Conservation (phyloP, 1,139 yeast species). For the Magnusiomyces suaveolens region DNA sequence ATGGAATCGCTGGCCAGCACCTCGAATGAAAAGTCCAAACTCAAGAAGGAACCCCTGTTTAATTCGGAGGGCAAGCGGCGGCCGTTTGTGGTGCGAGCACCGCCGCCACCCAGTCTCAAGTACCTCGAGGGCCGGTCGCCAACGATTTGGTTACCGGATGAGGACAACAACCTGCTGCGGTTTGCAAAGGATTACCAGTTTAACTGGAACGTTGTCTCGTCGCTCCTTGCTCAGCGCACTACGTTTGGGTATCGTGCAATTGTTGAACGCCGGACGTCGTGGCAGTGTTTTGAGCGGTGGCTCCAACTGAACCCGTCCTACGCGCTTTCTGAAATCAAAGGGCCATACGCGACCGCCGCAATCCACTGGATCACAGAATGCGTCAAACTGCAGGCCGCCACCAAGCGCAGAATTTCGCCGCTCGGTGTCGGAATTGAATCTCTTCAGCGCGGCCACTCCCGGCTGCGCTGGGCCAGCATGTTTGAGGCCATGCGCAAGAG, state of each 20-base stretch:
- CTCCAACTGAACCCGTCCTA: conserved; percentile 85
- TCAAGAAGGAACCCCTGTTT: conserved; percentile 15
- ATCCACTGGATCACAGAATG: conserved; percentile 91
- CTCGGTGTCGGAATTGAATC: conserved; percentile 86
- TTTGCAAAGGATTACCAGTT: conserved; percentile 80
- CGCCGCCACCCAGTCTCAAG: conserved; percentile 75
- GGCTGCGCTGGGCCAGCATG: conserved; percentile 92
- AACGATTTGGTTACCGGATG: conserved; percentile 92
- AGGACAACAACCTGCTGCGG: conserved; percentile 69
- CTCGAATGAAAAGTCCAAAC: background rate
- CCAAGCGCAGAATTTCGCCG: conserved; percentile 82
- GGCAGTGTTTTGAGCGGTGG: conserved; percentile 97
- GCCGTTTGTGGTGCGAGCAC: conserved; percentile 40
- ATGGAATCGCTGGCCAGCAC: background rate
- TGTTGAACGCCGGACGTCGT: conserved; percentile 89
- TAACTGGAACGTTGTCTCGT: conserved; percentile 88
- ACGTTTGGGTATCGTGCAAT: conserved; percentile 68
- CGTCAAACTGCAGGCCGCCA: conserved; percentile 74
- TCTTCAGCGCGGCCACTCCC: conserved; percentile 82
- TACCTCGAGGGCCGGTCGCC: conserved; percentile 78
- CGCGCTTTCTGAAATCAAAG: conserved; percentile 78
- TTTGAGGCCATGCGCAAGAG: conserved; percentile 89
- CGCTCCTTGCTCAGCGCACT: conserved; percentile 59
- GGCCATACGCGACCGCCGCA: conserved; percentile 73
- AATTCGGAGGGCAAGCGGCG: conserved; percentile 21